Conservation (phyloP, 345 rosid genomes). For the Salix brachista region DNA sequence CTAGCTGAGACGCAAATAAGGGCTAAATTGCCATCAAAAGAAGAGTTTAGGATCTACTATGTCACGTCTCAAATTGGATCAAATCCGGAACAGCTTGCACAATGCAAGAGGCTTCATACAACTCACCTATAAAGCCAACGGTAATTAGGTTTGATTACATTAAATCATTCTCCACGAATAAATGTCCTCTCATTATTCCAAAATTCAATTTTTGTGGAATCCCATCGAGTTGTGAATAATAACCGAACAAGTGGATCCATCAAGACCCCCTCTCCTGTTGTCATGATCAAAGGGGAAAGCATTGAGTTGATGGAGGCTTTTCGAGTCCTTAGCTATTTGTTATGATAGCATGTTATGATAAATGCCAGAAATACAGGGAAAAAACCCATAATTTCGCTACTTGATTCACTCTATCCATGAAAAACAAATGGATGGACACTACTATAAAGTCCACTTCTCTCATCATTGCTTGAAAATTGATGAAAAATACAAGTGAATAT, state of each 20-base stretch:
- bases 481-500: not conserved
- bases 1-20: no score
- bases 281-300: not conserved
- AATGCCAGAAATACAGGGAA: not conserved
- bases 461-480: not conserved
- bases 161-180: not conserved
- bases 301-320: constrained; percentile 2
- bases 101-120: no score
- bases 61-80: no score
- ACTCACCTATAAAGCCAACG: no score
- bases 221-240: constrained; percentile 18
- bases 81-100: no score
- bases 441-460: not conserved
- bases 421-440: not conserved
- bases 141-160: no score
- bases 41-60: no score
- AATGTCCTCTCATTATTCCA: constrained; percentile 7
- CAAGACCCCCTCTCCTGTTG: not conserved
- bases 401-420: not conserved
- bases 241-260: constrained; percentile 2
- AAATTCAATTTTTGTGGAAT: constrained; percentile 10
- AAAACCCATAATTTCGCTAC: constrained; percentile 10
- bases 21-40: no score
- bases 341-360: constrained; percentile 6
- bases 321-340: not conserved